Percentiles rank a stretch among this genome's conserved stretches.
Conservation (phyloP, 2,329 filamentous ascomycete genomes). For the Ceratocystis albifundus region DNA sequence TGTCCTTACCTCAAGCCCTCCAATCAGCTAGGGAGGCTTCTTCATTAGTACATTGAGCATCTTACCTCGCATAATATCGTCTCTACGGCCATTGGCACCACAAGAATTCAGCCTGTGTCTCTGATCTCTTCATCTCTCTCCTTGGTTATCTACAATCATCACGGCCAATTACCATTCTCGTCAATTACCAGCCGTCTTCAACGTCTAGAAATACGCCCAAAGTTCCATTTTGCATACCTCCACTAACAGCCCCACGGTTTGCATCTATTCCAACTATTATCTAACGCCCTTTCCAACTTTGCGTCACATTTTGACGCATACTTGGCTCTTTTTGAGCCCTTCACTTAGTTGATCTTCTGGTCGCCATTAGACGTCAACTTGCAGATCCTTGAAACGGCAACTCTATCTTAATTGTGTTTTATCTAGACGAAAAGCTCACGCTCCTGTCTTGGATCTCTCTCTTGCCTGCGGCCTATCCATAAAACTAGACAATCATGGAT, state of each 20-base stretch:
- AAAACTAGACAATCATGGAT: slow-evolving; percentile 2
- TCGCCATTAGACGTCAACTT: not conserved
- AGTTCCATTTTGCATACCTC: not conserved
- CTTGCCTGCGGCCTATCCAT: not conserved
- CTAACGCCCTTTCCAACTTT: not conserved
- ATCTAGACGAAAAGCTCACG: not conserved
- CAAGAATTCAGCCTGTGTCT: not conserved
- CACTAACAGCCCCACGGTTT: not conserved
- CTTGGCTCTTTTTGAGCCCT: not conserved
- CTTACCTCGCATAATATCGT: not conserved
- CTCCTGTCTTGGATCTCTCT: not conserved
- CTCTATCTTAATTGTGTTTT: not conserved
- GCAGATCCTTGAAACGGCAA: not conserved
- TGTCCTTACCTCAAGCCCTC: not conserved
- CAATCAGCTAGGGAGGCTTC: not conserved
- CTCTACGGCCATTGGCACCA: not conserved
- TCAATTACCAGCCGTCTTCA: not conserved
- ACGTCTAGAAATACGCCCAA: not conserved
- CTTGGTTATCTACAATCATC: not conserved
- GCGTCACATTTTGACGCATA: not conserved
- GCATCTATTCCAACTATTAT: not conserved
- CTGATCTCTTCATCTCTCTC: not conserved
- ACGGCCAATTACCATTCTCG: not conserved
- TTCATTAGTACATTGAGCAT: not conserved
- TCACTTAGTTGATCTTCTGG: not conserved